Conservation (phyloP, 73 alveolate genomes). For the Paramecium pentaurelia region DNA sequence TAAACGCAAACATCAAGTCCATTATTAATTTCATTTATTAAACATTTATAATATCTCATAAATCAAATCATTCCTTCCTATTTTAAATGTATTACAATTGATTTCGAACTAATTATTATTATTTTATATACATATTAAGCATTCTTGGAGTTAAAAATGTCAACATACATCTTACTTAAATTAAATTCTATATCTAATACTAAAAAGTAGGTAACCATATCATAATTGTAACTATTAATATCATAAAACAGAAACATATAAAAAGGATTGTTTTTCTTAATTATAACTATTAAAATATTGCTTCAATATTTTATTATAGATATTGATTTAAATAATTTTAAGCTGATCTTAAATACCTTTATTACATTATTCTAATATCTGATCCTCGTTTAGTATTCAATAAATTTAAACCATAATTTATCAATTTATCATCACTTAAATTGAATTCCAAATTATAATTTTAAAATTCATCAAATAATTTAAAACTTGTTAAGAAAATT, state of each 20-base stretch:
- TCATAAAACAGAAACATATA: neutral
- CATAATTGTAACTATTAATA: neutral
- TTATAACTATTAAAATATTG: neutral
- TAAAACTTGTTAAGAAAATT: neutral
- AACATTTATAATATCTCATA: neutral
- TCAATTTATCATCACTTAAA: neutral
- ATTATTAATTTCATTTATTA: neutral
- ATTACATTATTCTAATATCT: neutral
- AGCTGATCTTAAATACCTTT: neutral
- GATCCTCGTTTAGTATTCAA: neutral
- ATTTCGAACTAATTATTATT: neutral
- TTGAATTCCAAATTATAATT: neutral
- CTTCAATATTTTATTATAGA: neutral
- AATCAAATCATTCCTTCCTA: neutral
- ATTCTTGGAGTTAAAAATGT: neutral
- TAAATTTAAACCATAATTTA: neutral
- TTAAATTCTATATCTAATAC: neutral
- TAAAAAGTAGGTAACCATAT: neutral
- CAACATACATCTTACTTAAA: neutral
- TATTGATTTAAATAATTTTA: neutral
- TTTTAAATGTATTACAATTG: neutral
- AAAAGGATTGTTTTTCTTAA: neutral
- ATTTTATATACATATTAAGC: neutral
- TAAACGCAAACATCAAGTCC: neutral
- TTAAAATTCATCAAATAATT: neutral